A percentile compares a stretch with the other conserved stretches of the same genome.
Evolutionary conservation across 2,329 filamentous ascomycete genomes (phyloP).

Genomic region (Cladosporium sp.): DNA sequence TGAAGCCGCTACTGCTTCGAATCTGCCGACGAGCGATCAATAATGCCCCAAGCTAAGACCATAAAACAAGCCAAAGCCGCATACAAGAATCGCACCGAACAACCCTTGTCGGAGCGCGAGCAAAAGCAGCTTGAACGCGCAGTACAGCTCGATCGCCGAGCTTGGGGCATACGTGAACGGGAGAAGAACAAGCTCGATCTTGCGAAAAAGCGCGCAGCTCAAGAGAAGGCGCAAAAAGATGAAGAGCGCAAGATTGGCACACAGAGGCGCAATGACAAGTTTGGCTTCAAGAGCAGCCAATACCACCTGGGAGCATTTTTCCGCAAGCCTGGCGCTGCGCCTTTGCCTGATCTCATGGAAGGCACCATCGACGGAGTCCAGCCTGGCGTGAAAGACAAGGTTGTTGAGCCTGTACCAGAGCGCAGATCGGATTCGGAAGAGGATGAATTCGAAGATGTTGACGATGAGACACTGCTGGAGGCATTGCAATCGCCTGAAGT

Average conservation of each 20-base stretch:
- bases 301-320: slow-evolving; percentile 34
- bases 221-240: slow-evolving; percentile 22
- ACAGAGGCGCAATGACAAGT: slow-evolving; percentile 30
- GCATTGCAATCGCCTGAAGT: slow-evolving; percentile 17
- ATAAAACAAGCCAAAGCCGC: slow-evolving; percentile 34
- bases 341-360: background rate
- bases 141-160: slow-evolving; percentile 32
- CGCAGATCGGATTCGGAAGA: background rate
- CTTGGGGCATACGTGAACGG: slow-evolving; percentile 29
- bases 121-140: slow-evolving; percentile 30
- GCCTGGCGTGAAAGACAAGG: background rate
- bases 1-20: background rate
- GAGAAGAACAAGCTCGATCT: slow-evolving; percentile 30
- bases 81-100: slow-evolving; percentile 31
- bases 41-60: slow-evolving; percentile 25
- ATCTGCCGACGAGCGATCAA: background rate
- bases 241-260: slow-evolving; percentile 23
- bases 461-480: slow-evolving; percentile 30
- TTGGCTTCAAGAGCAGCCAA: slow-evolving; percentile 34
- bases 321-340: slow-evolving; percentile 14
- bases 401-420: background rate
- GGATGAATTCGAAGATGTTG: slow-evolving; percentile 21
- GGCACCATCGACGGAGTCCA: background rate
- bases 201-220: slow-evolving; percentile 26
- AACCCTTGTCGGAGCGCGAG: slow-evolving; percentile 29